These are phyloP conservation scores for Phaeophleospora eucalypticola DNA, from an alignment of 2,329 filamentous ascomycete species.

Conservation along the genomic window DNA sequence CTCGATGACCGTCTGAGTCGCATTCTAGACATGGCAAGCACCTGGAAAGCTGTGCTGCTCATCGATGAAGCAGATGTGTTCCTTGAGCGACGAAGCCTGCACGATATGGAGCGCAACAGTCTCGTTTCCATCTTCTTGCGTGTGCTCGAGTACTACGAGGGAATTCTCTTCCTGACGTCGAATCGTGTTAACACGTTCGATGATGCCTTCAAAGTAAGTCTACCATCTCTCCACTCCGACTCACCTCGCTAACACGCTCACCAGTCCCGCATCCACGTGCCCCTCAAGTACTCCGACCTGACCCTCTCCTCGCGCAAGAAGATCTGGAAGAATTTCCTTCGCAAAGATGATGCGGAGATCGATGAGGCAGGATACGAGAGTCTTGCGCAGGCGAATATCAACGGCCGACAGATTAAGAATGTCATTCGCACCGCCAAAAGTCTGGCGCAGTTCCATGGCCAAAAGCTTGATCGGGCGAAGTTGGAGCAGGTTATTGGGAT, in stretches of 20 bases:
- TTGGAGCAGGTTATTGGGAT: constrained; percentile 28
- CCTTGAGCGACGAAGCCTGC: constrained; percentile 73
- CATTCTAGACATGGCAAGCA: constrained; percentile 77
- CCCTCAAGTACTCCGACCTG: constrained; percentile 27
- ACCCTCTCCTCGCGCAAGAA: constrained; percentile 19
- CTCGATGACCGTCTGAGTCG: constrained; percentile 31
- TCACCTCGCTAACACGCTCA: constrained; percentile 31
- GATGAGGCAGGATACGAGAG: constrained; percentile 17
- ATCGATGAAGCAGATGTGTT: constrained; percentile 83
- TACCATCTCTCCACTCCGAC: no score
- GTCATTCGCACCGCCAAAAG: constrained; percentile 27
- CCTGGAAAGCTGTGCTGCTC: constrained; percentile 81
- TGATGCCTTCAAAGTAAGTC: no score
- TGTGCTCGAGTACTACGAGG: constrained; percentile 37
- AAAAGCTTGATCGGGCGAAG: constrained; percentile 20
- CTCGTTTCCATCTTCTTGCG: constrained; percentile 60
- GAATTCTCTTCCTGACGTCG: constrained; percentile 37
- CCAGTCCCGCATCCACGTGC: constrained; percentile 36
- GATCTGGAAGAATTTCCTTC: constrained; percentile 27
- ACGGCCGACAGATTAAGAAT: constrained; percentile 32
- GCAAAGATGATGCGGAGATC: constrained; percentile 12
- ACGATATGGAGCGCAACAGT: constrained; percentile 77
- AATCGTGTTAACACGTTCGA: constrained; percentile 36
- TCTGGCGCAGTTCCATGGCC: constrained; percentile 23
- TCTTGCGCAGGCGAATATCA: constrained; percentile 25